Conservation (phyloP, 2,329 filamentous ascomycete species). For the Diaporthe citrichinensis region DNA sequence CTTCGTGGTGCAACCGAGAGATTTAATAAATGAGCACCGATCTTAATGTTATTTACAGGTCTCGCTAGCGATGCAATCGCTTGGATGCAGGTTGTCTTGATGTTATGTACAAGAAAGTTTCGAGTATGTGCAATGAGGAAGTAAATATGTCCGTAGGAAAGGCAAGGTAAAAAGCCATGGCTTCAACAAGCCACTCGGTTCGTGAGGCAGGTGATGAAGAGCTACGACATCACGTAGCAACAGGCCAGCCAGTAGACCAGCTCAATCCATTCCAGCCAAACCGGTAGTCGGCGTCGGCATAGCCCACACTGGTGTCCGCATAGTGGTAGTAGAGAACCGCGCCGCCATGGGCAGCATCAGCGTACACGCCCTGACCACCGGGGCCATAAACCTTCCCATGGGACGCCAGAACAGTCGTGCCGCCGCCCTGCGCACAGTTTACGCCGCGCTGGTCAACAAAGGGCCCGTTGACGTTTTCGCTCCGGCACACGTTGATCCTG, state of each 20-base stretch:
- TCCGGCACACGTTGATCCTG: constrained; percentile 76
- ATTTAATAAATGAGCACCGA: no score
- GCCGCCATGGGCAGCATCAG: constrained; percentile 60
- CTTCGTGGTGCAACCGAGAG: no score
- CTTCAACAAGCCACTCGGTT: neutral
- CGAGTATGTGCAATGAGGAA: neutral
- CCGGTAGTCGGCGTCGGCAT: constrained; percentile 60
- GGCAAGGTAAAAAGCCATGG: no score
- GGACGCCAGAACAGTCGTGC: constrained; percentile 69
- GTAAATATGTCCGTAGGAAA: constrained; percentile 6
- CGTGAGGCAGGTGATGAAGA: neutral
- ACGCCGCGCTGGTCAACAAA: constrained; percentile 71
- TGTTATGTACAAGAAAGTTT: neutral
- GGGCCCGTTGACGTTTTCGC: constrained; percentile 61
- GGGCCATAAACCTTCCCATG: constrained; percentile 73
- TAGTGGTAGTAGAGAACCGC: constrained; percentile 76
- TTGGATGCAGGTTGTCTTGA: neutral
- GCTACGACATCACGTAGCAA: neutral
- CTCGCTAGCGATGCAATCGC: no score
- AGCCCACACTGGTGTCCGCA: constrained; percentile 66
- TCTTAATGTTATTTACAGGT: no score
- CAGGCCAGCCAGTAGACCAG: constrained; percentile 61
- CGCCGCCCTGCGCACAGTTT: constrained; percentile 68
- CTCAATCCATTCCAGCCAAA: constrained; percentile 62
- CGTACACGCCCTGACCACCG: constrained; percentile 72